Evolutionary conservation across 495 filamentous ascomycete genomes (phyloP).

Genomic region (Penicillium taxi): DNA sequence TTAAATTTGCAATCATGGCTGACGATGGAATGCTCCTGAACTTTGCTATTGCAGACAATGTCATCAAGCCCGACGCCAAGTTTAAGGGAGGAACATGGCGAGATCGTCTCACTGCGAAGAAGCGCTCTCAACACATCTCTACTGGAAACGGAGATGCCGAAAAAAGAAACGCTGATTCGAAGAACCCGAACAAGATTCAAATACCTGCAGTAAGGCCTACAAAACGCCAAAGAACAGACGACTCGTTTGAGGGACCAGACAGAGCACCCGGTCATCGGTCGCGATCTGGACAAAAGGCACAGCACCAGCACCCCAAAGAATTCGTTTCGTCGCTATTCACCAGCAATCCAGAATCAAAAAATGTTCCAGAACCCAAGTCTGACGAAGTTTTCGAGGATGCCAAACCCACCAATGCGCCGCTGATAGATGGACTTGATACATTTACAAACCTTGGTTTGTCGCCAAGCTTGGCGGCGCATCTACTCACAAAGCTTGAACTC

Average conservation of each 20-base stretch:
- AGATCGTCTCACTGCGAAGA: constrained; percentile 75
- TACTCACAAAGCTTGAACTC: constrained; percentile 77
- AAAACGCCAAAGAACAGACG: constrained; percentile 34
- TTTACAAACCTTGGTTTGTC: constrained; percentile 80
- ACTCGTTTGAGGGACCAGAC: constrained; percentile 8
- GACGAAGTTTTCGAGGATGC: constrained; percentile 48
- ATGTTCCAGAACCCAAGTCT: constrained; percentile 34
- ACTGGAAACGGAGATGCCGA: constrained; percentile 20
- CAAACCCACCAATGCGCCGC: constrained; percentile 87
- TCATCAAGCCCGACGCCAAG: constrained; percentile 51
- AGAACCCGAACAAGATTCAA: constrained; percentile 37
- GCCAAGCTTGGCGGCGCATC: constrained; percentile 64
- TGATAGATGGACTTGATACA: constrained; percentile 71
- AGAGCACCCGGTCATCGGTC: constrained; percentile 10
- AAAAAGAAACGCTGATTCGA: constrained; percentile 13
- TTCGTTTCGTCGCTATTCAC: constrained; percentile 88
- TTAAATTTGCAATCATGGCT: constrained; percentile 51
- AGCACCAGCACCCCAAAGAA: constrained; percentile 35
- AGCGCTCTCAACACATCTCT: constrained; percentile 49
- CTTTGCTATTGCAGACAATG: constrained; percentile 63
- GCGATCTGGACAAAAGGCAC: constrained; percentile 15
- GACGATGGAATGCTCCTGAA: constrained; percentile 95
- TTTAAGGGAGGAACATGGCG: constrained; percentile 90
- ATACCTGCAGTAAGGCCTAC: constrained; percentile 25
- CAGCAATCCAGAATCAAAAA: constrained; percentile 66